These are phyloP conservation scores for Aureobasidium uvarum DNA, from an alignment of 2,329 filamentous ascomycete genomes.

Conservation along the genomic window DNA sequence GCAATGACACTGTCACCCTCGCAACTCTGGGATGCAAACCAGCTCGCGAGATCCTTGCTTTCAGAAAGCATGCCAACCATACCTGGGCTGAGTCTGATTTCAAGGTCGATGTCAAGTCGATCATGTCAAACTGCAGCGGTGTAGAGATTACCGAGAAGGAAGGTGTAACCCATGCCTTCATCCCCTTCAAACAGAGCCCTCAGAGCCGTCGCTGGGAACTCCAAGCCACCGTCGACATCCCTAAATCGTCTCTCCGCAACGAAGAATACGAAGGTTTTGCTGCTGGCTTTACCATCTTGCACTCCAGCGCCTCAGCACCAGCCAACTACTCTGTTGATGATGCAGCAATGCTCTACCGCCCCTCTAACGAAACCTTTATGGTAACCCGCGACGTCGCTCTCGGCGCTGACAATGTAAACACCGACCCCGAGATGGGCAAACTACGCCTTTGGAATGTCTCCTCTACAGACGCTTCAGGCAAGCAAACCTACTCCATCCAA, in stretches of 20 bases:
- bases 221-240: conserved; percentile 10
- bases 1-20: conserved; percentile 16
- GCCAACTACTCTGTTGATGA: conserved; percentile 10
- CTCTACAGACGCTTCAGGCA: not conserved
- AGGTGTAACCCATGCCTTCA: conserved; percentile 6
- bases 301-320: conserved; percentile 2
- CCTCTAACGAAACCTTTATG: conserved; percentile 24
- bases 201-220: conserved; percentile 19
- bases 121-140: not conserved
- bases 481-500: not conserved
- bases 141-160: not conserved
- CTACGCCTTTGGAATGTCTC: conserved; percentile 10
- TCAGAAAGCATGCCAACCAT: conserved; percentile 8
- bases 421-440: conserved; percentile 23
- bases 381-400: conserved; percentile 14
- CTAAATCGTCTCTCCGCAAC: conserved; percentile 1
- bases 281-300: conserved; percentile 16
- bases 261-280: conserved; percentile 17
- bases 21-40: conserved; percentile 20
- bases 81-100: conserved; percentile 13
- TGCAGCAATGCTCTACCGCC: conserved; percentile 20
- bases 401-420: conserved; percentile 11
- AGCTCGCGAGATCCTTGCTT: conserved; percentile 13
- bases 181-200: conserved; percentile 20
- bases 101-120: not conserved